Conservation (phyloP, 208 protist genomes). For the Trypanosoma congolense region DNA sequence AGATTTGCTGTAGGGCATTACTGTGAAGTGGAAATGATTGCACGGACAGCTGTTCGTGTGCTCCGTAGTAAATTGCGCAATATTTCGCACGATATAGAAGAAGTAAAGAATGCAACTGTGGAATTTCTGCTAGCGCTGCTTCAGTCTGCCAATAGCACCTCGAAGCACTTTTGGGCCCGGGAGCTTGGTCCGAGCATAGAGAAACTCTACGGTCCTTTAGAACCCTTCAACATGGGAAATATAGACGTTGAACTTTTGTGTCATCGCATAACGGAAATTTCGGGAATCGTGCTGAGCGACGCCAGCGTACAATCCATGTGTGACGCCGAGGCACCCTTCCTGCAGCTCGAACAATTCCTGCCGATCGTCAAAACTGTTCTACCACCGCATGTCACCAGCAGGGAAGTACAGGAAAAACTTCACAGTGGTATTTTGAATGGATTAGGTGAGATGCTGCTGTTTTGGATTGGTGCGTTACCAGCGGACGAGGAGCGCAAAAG, state of each 20-base stretch:
- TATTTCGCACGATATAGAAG: slow-evolving; percentile 25
- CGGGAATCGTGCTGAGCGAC: slow-evolving; percentile 47
- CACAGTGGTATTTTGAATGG: slow-evolving; percentile 16
- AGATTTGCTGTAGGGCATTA: slow-evolving; percentile 52
- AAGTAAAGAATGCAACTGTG: slow-evolving; percentile 24
- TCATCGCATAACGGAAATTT: slow-evolving; percentile 36
- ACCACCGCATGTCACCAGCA: slow-evolving; percentile 11
- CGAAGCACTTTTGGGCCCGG: slow-evolving; percentile 61
- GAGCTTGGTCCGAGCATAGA: slow-evolving; percentile 60
- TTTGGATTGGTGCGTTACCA: slow-evolving; percentile 72
- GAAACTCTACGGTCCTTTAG: slow-evolving; percentile 34
- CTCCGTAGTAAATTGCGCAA: slow-evolving; percentile 47
- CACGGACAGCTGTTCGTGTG: slow-evolving; percentile 51
- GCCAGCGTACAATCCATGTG: slow-evolving; percentile 31
- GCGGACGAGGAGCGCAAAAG: slow-evolving; percentile 27
- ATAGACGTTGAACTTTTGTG: slow-evolving; percentile 53
- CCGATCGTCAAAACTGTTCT: slow-evolving; percentile 26
- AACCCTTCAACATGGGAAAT: slow-evolving; percentile 47
- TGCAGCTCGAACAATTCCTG: slow-evolving; percentile 25
- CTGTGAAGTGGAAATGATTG: slow-evolving; percentile 70
- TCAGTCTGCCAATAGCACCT: slow-evolving; percentile 30
- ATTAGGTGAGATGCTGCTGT: slow-evolving; percentile 55
- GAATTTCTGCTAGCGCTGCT: slow-evolving; percentile 50
- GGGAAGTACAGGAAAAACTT: slow-evolving; percentile 10
- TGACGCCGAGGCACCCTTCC: slow-evolving; percentile 28